Conservation (phyloP, 805 yeast genomes). For the Yamadazyma insecticola region DNA sequence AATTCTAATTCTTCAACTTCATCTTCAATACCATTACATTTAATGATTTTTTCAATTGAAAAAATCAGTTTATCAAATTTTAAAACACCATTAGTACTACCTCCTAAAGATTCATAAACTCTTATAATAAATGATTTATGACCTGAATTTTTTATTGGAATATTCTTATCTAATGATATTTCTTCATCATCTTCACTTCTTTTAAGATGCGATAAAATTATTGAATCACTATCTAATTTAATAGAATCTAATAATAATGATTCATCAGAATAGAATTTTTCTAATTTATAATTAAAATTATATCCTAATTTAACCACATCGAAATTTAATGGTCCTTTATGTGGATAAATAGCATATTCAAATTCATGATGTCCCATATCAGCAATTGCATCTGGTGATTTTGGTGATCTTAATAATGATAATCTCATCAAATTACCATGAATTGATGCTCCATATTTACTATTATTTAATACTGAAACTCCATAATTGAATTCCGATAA, state of each 20-base stretch:
- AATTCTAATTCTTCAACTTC: conserved; percentile 36
- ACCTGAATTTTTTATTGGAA: conserved; percentile 43
- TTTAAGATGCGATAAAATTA: conserved; percentile 74
- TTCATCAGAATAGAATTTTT: conserved; percentile 4
- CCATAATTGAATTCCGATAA: conserved; percentile 85
- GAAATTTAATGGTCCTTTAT: conserved; percentile 57
- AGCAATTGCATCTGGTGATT: conserved; percentile 91
- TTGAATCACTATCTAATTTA: conserved; percentile 46
- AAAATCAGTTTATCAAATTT: conserved; percentile 31
- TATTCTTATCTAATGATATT: conserved; percentile 40
- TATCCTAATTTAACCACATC: conserved; percentile 71
- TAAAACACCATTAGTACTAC: conserved; percentile 51
- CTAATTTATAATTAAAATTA: conserved; percentile 62
- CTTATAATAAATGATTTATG: conserved; percentile 55
- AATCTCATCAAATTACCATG: conserved; percentile 91
- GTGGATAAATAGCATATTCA: conserved; percentile 83
- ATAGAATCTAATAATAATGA: conserved; percentile 15
- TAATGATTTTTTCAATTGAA: conserved; percentile 43
- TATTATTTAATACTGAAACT: conserved; percentile 75
- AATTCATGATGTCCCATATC: conserved; percentile 88
- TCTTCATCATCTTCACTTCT: conserved; percentile 81
- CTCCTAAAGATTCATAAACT: conserved; percentile 87
- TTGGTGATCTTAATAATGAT: conserved; percentile 83
- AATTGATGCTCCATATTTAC: conserved; percentile 87
- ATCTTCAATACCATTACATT: conserved; percentile 59